Evolutionary conservation across 441 rosid genomes (phyloP), one percentile per base, ranked within the genome.

Genomic region (Gossypium lobatum): DNA sequence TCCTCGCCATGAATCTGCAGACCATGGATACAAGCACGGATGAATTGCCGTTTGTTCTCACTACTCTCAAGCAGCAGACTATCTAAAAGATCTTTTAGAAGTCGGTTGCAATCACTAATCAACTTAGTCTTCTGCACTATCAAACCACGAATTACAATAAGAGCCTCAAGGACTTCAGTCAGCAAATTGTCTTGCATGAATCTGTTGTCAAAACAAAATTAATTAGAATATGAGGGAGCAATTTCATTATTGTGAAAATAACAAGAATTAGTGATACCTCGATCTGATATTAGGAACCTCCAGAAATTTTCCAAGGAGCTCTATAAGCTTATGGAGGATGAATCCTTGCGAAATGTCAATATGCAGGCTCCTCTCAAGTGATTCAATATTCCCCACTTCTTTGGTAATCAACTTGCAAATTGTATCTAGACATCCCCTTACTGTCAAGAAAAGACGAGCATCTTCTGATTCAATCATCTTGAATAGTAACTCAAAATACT

Each of bases 91-190:
- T 97, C 99, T 75, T 89, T 95, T 31, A 95, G 88, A 81, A 93
- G 94, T 67, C 86, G 90, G 83, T 93, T 91, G 85, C 99, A 93
- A 79, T 97, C 99, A 85, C 91, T 92, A 67, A 97, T 97, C 80
- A 93, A 82, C 86, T 97, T 97, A 42, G 99, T 97, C 93, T 97
- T 97, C 88, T 97, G 99, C 77, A 97, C 98, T 79, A 97, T 89
- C 82, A 97, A 82, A 77, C 99, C 96, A 59, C 93, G 95, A 70
- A 93, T 97, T 79, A 97, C 96, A 77, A 93, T 95, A 77, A 97
- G 98, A 80, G 97, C 96, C 86, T 97, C 99, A 31, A 97, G 93
- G 80, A 97, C 91, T 83, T 95, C 92, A n/a, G 93, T 86, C 62
- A 97, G 83, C 84, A 93, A 85, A 88, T 93, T 89, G 72, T 93